Evolutionary conservation across 192 early-diverging fungal genomes (phyloP), one percentile per base, ranked within the genome.

Genomic region (Oehlia diaphana): DNA sequence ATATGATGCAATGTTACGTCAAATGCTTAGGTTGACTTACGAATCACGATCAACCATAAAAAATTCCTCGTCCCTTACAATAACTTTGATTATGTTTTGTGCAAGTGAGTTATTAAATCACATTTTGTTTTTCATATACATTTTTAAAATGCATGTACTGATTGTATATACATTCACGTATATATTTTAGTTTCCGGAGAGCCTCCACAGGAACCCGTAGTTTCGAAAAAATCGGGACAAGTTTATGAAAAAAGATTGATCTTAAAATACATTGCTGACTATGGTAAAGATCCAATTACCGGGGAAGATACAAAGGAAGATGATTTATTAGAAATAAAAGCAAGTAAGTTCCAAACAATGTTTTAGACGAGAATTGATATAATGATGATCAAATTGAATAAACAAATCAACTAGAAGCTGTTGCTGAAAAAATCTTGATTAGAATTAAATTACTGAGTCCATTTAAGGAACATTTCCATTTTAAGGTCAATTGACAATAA

Each of bases 181-280:
- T 37, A 19, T 53, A 4, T 14, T 58, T 72, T 86, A 98, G 96
- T 99, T 82, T 97, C 96, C 49, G 97, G 97, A 33, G 95, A 97
- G 85, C 86, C 91, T 44, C 94, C 95, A 61, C 86, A 88, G 73
- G 90, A 94, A 77, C 97, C 98, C 6, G 98, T 99, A 35, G 87
- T 98, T 67, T 97, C 95, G 6, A 83, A 88, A 69, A 93, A 94
- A 83, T 91, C 91, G 23, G 97, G 97, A 23, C 87, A 93, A 66
- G 78, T 99, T 44, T 99, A 92, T 86, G 97, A 99, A 80, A 91
- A 90, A 79, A 85, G 94, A 76, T 85, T 99, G 71, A 93, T 98
- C 79, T 79, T 91, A 75, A 98, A 98, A 83, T 91, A 97, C 79
- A 88, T 98, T 53, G 89, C 87, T 37, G 94, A 98, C 71, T 86